Conservation (phyloP, 2,329 filamentous ascomycete species). For the Simplicillium sp. region DNA sequence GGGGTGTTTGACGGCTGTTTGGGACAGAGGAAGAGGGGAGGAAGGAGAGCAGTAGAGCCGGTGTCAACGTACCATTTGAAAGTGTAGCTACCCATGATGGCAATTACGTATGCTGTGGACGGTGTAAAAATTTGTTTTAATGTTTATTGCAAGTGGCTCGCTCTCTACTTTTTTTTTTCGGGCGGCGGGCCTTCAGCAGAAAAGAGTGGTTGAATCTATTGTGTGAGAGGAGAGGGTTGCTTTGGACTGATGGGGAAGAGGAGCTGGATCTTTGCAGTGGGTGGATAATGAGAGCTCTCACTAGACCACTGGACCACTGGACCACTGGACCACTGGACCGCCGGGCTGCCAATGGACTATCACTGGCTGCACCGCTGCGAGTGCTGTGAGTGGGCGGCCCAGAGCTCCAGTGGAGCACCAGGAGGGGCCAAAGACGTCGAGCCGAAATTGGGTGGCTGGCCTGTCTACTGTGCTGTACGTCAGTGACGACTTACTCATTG, state of each 20-base stretch:
- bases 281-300: too few relatives aligned
- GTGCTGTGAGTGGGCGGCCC: too few relatives aligned
- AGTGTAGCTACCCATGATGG: slow-evolving; percentile 55
- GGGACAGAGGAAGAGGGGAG: background rate
- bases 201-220: too few relatives aligned
- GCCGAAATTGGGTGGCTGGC: slow-evolving; percentile 6
- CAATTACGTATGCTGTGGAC: slow-evolving; percentile 7
- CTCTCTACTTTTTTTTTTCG: background rate
- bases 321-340: too few relatives aligned
- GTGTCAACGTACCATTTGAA: slow-evolving; percentile 55
- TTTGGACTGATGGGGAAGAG: too few relatives aligned
- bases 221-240: too few relatives aligned
- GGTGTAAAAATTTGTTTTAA: slow-evolving; percentile 3
- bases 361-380: too few relatives aligned
- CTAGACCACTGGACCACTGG: too few relatives aligned
- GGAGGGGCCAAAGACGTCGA: background rate
- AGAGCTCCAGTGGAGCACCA: background rate
- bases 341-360: too few relatives aligned
- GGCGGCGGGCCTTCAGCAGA: background rate
- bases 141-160: slow-evolving; percentile 6
- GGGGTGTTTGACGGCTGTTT: background rate
- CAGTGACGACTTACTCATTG: too few relatives aligned
- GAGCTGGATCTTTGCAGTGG: too few relatives aligned
- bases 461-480: background rate
- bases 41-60: slow-evolving; percentile 2